Evolutionary conservation across 805 yeast genomes (phyloP).

Genomic region (Metschnikowia amazonensis): DNA sequence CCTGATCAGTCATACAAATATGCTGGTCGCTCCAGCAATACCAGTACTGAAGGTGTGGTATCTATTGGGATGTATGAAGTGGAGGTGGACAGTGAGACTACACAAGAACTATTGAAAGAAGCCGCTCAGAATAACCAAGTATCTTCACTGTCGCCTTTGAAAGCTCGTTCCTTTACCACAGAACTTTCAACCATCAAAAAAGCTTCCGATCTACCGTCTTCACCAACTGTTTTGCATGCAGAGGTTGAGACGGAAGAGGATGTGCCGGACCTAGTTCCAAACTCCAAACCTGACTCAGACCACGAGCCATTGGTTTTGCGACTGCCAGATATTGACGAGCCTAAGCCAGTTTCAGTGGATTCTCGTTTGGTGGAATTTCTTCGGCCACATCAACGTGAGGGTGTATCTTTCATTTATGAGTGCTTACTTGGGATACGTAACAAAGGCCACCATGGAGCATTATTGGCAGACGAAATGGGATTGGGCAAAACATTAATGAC

Average conservation of each 20-base stretch:
- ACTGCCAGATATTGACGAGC: not conserved
- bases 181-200: not conserved
- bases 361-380: slow-evolving; percentile 50
- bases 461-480: slow-evolving; percentile 97
- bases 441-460: slow-evolving; percentile 58
- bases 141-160: not conserved
- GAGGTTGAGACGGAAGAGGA: not conserved
- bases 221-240: not conserved
- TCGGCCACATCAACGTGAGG: slow-evolving; percentile 86
- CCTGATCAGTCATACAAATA: slow-evolving; percentile 22
- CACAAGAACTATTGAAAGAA: slow-evolving; percentile 7
- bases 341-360: slow-evolving; percentile 50
- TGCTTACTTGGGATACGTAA: slow-evolving; percentile 71
- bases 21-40: slow-evolving; percentile 14
- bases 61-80: slow-evolving; percentile 58
- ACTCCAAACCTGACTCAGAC: not conserved
- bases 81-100: slow-evolving; percentile 43
- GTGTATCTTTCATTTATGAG: slow-evolving; percentile 75
- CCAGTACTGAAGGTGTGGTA: slow-evolving; percentile 29
- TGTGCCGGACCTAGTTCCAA: not conserved
- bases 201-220: not conserved
- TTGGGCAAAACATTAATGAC: slow-evolving; percentile 82
- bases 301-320: slow-evolving; percentile 5
- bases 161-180: not conserved
- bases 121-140: not conserved